Conservation (phyloP, 2,329 filamentous ascomycete species). For the Diaporthe vaccinii region DNA sequence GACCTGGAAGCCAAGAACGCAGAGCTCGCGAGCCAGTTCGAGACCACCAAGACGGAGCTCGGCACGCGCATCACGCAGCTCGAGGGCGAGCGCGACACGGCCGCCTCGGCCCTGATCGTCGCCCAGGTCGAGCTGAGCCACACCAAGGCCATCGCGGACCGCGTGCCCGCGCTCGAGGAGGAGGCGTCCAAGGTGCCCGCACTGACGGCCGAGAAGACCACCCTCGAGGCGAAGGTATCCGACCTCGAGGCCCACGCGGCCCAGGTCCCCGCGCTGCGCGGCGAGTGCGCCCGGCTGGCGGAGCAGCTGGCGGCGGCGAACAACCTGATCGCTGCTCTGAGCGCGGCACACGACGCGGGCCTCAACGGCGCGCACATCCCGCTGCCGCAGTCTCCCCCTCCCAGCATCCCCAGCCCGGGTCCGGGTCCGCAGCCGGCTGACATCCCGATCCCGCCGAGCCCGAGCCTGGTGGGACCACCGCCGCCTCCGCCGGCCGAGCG, state of each 20-base stretch:
- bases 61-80: constrained; percentile 20
- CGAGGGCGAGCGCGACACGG: constrained; percentile 14
- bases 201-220: constrained; percentile 29
- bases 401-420: background rate
- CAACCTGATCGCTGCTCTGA: constrained; percentile 40
- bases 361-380: constrained; percentile 2
- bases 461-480: background rate
- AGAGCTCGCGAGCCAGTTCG: constrained; percentile 28
- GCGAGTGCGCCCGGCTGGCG: constrained; percentile 36
- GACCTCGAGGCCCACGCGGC: constrained; percentile 37
- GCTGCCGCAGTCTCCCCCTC: constrained; percentile 2
- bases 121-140: constrained; percentile 27
- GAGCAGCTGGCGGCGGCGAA: constrained; percentile 40
- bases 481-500: constrained; percentile 2
- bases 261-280: constrained; percentile 30
- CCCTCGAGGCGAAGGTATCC: constrained; percentile 33
- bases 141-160: constrained; percentile 17
- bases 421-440: background rate
- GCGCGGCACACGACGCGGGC: constrained; percentile 28
- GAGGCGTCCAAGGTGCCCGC: constrained; percentile 35
- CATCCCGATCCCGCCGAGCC: constrained; percentile 25
- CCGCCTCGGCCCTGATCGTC: constrained; percentile 22
- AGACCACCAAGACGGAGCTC: constrained; percentile 17
- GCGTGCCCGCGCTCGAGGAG: constrained; percentile 29
- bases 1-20: constrained; percentile 38